Evolutionary conservation across 805 yeast species (phyloP), one percentile per base, ranked within the genome.

Genomic region (Ogataea salicorniae): DNA sequence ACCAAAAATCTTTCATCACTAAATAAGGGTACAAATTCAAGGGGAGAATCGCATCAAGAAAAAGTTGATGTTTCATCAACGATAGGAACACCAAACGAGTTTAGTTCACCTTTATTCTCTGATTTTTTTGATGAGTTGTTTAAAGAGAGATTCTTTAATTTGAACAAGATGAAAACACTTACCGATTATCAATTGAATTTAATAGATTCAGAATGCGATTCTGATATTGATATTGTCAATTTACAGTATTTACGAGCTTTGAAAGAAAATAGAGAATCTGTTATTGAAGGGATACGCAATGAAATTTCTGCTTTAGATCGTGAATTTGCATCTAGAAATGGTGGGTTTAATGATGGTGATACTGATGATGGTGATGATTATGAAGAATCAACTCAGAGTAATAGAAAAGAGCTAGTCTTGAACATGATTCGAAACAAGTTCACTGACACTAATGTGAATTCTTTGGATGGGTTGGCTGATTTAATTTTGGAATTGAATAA

Each of bases 231-330:
- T 17, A 46, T 57, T 5, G 37, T 49, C 14, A 41, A 43, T 4
- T 38, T 39, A 5, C 59, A 56, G 40, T 51, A 47, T 37, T 41
- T 43, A 5, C 35, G 34, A 6, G 49, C 60, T 5, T 31, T 57
- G 14, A 36, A 34, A 23, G 63, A 60, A 29, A 57, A 57, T 42
- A 48, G 61, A 41, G 57, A 56, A n/a, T 40, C 54, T 4, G 33
- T 51, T 15, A 54, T 48, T 29, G 42, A 36, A 5, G 55, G 55
- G 26, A 39, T 54, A 2, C 31, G 49, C n/a, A 34, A 37, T 2
- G 56, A 58, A 11, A 34, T 59, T 34, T 49, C 47, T 11, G 37
- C 37, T 17, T 44, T 61, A 38, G 52, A 60, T 17, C 7, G 41
- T 6, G 61, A 57, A 34, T 58, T 36, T 29, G 14, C 13, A 16